Evolutionary conservation across 2,329 filamentous ascomycete species (phyloP).

Genomic region (Calonectria naviculata): DNA sequence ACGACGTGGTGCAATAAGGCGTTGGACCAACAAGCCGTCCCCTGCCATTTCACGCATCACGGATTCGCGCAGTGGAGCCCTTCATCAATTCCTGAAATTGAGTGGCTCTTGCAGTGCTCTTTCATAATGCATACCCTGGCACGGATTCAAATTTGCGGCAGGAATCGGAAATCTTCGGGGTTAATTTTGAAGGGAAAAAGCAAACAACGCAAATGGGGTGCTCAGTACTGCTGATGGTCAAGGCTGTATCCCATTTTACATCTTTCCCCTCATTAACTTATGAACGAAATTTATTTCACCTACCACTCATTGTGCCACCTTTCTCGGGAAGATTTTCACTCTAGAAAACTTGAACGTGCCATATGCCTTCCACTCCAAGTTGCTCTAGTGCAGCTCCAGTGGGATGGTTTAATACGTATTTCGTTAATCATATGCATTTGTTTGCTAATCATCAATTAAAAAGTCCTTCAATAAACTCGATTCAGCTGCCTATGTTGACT

Average conservation of each 20-base stretch:
- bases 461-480: too few relatives aligned
- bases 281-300: too few relatives aligned
- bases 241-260: neutral
- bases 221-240: neutral
- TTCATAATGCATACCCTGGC: neutral
- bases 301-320: too few relatives aligned
- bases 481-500: too few relatives aligned
- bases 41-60: neutral
- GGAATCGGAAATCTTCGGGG: neutral
- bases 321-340: too few relatives aligned
- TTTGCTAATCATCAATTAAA: too few relatives aligned
- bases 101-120: neutral
- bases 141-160: neutral
- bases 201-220: neutral
- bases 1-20: neutral
- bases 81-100: neutral
- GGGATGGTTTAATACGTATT: too few relatives aligned
- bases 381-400: too few relatives aligned
- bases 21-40: neutral
- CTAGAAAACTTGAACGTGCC: too few relatives aligned
- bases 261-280: neutral
- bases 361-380: too few relatives aligned
- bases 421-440: too few relatives aligned
- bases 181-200: neutral
- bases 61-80: neutral